These are phyloP conservation scores for Dichotomocladium elegans DNA, from an alignment of 371 early-diverging fungal species.

Conservation along the genomic window DNA sequence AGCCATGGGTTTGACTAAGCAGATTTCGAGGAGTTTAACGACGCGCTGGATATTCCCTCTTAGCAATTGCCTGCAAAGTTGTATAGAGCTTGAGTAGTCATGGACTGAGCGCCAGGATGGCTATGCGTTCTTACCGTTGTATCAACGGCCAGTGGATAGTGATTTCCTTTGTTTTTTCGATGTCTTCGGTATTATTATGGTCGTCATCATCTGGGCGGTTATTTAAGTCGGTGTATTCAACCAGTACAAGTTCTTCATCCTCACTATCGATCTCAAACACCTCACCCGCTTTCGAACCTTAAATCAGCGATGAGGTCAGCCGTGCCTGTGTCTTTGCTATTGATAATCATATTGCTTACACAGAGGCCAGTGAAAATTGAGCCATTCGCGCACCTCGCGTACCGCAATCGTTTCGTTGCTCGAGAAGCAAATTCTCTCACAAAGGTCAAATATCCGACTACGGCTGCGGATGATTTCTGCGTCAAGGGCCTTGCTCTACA, in stretches of 20 bases:
- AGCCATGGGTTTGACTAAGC: background rate
- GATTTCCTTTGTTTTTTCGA: background rate
- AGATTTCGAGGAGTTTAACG: conserved; percentile 2
- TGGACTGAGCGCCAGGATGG: background rate
- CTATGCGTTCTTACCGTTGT: background rate
- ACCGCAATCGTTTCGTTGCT: background rate
- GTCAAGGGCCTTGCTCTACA: conserved; percentile 1
- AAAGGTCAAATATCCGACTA: conserved; percentile 6
- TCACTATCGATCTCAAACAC: conserved; percentile 1
- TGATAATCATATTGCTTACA: background rate
- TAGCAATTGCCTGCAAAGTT: conserved; percentile 9
- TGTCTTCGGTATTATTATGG: background rate
- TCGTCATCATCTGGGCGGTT: conserved; percentile 1
- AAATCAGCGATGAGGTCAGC: background rate
- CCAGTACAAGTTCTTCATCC: conserved; percentile 3
- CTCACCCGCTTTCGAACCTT: background rate
- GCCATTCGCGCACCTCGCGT: conserved; percentile 7
- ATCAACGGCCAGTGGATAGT: background rate
- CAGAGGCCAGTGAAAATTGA: conserved; percentile 10
- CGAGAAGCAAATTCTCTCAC: conserved; percentile 10
- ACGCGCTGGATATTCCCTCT: conserved; percentile 11
- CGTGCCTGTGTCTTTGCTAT: background rate
- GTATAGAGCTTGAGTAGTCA: too few species aligned
- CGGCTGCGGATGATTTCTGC: background rate
- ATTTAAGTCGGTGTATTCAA: conserved; percentile 1